Base-by-base conservation (phyloP, 805 yeast genomes). In the Ogataea saltuana region DNA sequence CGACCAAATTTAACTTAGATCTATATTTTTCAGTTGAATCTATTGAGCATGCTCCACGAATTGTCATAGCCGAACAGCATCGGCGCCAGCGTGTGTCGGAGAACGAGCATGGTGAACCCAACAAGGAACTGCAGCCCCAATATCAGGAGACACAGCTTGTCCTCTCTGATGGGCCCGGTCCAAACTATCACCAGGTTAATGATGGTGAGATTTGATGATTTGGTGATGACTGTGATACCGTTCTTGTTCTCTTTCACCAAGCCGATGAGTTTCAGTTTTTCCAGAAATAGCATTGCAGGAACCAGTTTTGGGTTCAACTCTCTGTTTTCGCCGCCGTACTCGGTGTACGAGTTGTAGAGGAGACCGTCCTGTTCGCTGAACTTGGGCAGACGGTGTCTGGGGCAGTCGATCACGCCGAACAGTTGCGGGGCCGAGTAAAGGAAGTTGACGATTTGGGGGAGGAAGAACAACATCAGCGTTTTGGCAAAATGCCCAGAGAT, bases 401-500 rank as follows among this genome's bases (percentile, higher is more conserved):
- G 99, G 59, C 98, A 93, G 4, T 93, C 95, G 15, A 93, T 83
- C 2, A 93, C 53, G 28, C 83, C 80, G 65, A 91, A 85, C 49
- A 93, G 65, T 64, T 93, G 99, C 1, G 99, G 98, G n/a, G 80
- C 78, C 1, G 96, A 88, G 65, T 89, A 93, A 16, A 88, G 52
- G 54, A 93, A 93, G 62, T 93, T 93, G 66, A 88, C 65, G 42
- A 93, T 86, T 67, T 93, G 99, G 3, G 98, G 98, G 31, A 88
- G 69, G 61, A 93, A 85, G 58, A 93, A 83, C 25, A 90, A 65
- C 65, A 93, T 70, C 53, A 91, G 70, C 0, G 99, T 93, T 66
- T 93, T 93, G 32, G 97, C 88, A 64, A 90, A 93, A 69, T 93
- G 99, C 1, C 98, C 98, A 45, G 88, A 74, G 26, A 93, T 93